These are phyloP conservation scores for Barnettozyma vustinii DNA, from an alignment of 805 yeast genomes.

Conservation along the genomic window DNA sequence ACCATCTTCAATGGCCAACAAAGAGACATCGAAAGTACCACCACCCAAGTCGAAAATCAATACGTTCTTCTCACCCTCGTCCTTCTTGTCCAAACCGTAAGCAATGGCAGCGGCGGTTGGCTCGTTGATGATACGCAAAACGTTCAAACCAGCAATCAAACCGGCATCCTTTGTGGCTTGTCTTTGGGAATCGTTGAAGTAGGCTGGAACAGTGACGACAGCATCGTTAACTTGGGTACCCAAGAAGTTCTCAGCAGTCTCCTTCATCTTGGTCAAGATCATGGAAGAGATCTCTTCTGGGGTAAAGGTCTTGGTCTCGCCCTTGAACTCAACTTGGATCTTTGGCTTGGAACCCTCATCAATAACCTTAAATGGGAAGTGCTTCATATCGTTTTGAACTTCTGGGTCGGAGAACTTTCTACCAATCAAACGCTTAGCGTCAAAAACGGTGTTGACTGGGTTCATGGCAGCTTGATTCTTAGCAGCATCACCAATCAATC, in stretches of 20 bases:
- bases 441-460: constrained; percentile 86
- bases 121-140: constrained; percentile 11
- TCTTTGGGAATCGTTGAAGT: constrained; percentile 12
- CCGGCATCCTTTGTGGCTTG: constrained; percentile 14
- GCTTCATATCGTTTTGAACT: constrained; percentile 73
- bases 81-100: constrained; percentile 77
- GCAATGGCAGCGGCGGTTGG: constrained; percentile 90
- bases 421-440: constrained; percentile 91
- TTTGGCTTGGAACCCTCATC: constrained; percentile 72
- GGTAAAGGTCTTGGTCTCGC: constrained; percentile 79
- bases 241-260: constrained; percentile 15
- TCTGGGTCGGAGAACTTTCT: constrained; percentile 77
- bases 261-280: constrained; percentile 87
- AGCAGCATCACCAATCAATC: constrained; percentile 38
- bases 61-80: constrained; percentile 47
- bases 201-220: constrained; percentile 30
- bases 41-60: constrained; percentile 27
- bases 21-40: constrained; percentile 54
- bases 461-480: constrained; percentile 96
- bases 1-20: constrained; percentile 89
- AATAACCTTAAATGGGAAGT: constrained; percentile 76
- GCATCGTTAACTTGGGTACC: constrained; percentile 16
- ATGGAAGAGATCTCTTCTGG: constrained; percentile 94
- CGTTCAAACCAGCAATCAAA: constrained; percentile 11
- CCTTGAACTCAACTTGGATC: constrained; percentile 32